Percentiles rank a stretch among this genome's conserved stretches.
Evolutionary conservation across 768 basidiomycete genomes (phyloP).

Genomic region (Podaxis sp.): DNA sequence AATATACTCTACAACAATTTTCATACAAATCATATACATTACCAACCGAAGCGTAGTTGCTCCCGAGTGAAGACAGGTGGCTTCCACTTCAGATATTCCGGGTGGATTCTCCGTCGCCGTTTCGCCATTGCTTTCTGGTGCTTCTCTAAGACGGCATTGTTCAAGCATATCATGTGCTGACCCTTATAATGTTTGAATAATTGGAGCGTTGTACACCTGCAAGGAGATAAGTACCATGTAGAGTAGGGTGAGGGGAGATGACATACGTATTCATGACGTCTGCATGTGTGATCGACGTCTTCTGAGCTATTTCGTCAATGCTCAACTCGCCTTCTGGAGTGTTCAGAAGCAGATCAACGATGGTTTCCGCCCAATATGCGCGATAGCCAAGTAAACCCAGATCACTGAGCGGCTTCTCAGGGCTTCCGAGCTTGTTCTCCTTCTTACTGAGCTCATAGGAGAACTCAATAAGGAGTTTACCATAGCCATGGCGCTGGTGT

Average conservation of each 20-base stretch:
- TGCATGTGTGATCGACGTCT: constrained; percentile 90
- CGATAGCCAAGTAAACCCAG: constrained; percentile 90
- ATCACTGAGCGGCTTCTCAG: constrained; percentile 97
- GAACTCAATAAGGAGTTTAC: constrained; percentile 95
- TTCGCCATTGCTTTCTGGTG: constrained; percentile 85
- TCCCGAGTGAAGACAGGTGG: constrained; percentile 92
- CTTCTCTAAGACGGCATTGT: constrained; percentile 88
- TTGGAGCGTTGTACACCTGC: constrained; percentile 91
- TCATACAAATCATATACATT: constrained; percentile 23
- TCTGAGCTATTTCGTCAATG: constrained; percentile 96
- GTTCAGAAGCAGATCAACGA: constrained; percentile 83
- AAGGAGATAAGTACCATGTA: constrained; percentile 12
- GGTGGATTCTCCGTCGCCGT: constrained; percentile 72
- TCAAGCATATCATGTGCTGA: constrained; percentile 89
- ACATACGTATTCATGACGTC: constrained; percentile 99
- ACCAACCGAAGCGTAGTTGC: constrained; percentile 78
- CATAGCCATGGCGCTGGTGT: constrained; percentile 95
- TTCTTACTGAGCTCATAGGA: constrained; percentile 97
- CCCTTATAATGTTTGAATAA: constrained; percentile 97
- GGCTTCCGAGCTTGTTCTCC: constrained; percentile 93
- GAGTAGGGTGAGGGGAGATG: constrained; percentile 2
- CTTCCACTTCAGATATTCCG: constrained; percentile 87
- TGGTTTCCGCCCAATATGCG: constrained; percentile 97
- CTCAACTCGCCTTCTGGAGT: constrained; percentile 78
- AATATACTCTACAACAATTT: constrained; percentile 17